Evolutionary conservation across 768 basidiomycete species (phyloP).

Genomic region (Pulveroboletus sp.): DNA sequence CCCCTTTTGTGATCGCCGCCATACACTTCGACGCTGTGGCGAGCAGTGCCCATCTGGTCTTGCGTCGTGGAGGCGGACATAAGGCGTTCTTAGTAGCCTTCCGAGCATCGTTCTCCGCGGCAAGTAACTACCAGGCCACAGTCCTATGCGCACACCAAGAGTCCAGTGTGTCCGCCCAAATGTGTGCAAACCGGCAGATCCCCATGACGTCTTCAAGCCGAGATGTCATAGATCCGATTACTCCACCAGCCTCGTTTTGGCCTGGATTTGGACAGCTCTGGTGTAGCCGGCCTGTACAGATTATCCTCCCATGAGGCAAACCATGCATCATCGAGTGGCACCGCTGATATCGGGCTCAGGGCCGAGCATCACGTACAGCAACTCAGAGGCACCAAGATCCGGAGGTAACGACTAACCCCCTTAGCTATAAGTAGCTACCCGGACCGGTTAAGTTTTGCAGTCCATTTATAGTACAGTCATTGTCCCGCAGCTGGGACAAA

Average conservation of each 20-base stretch:
- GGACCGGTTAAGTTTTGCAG: background rate
- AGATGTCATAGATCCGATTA: background rate
- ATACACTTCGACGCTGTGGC: background rate
- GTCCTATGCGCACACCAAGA: no score
- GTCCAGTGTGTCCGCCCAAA: no score
- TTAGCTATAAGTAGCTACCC: no score
- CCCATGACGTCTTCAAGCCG: no score
- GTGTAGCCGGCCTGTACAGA: background rate
- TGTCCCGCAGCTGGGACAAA: no score
- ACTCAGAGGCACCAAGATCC: background rate
- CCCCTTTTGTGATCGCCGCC: background rate
- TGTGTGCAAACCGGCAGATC: no score
- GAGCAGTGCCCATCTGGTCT: background rate
- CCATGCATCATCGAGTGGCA: background rate
- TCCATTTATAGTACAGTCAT: background rate
- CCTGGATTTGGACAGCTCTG: background rate
- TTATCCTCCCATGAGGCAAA: background rate
- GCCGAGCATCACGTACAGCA: background rate
- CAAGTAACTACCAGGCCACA: no score
- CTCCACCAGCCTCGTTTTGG: background rate
- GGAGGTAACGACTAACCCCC: no score
- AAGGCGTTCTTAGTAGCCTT: no score
- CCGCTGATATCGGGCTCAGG: background rate
- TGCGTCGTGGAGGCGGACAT: conserved; percentile 14
- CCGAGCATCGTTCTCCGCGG: no score